These are phyloP conservation scores for Mortierella sp. DNA, from an alignment of 371 early-diverging fungal species.

Conservation along the genomic window DNA sequence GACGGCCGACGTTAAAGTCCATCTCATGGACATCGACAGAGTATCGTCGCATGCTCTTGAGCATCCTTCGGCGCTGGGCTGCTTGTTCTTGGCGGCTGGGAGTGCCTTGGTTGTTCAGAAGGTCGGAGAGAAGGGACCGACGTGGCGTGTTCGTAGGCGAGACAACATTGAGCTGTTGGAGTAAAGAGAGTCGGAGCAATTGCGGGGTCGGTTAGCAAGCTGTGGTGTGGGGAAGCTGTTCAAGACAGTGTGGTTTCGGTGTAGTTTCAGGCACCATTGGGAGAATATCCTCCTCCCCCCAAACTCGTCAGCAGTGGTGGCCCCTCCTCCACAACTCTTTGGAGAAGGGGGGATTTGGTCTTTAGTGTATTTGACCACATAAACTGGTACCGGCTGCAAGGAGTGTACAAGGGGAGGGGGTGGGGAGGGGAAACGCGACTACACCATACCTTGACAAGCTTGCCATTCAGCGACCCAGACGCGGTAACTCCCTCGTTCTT, in stretches of 20 bases:
- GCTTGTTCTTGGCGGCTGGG: conserved; percentile 45
- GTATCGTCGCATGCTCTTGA: conserved; percentile 54
- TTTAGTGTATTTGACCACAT: no score
- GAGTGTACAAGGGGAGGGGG: neutral
- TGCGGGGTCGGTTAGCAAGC: conserved; percentile 10
- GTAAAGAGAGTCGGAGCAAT: neutral
- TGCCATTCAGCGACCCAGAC: conserved; percentile 28
- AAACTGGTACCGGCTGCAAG: no score
- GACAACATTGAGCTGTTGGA: conserved; percentile 30
- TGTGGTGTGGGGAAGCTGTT: neutral
- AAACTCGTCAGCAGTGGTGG: no score
- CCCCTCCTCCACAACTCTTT: no score
- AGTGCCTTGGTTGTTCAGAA: conserved; percentile 33
- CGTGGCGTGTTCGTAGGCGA: conserved; percentile 30
- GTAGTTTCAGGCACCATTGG: no score
- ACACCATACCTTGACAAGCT: conserved; percentile 42
- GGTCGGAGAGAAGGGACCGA: conserved; percentile 46
- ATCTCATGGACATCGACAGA: conserved; percentile 50
- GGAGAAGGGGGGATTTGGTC: no score
- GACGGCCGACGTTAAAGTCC: conserved; percentile 41
- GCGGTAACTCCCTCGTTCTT: conserved; percentile 22
- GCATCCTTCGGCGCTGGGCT: conserved; percentile 47
- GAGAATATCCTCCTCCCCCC: no score
- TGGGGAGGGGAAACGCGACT: neutral
- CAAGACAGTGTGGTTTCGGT: no score